Evolutionary conservation across 768 basidiomycete genomes (phyloP).

Genomic region (Ramaria sp.): DNA sequence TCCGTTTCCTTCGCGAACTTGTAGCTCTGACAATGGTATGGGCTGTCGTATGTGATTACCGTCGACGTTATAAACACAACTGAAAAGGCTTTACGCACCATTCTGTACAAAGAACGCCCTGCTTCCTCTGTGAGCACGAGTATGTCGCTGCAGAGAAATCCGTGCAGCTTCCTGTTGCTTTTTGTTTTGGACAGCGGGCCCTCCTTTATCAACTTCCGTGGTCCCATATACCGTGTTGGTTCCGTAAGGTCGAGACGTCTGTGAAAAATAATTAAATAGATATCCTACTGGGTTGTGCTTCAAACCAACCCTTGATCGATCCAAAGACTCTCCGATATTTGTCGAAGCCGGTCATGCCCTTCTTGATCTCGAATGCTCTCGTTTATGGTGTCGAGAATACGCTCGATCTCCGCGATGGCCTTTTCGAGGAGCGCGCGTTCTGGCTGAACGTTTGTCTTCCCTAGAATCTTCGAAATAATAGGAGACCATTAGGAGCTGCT

Average conservation of each 20-base stretch:
- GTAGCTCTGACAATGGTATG: conserved; percentile 59
- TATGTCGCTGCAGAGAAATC: conserved; percentile 83
- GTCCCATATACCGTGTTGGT: conserved; percentile 75
- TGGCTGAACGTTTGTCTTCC: conserved; percentile 60
- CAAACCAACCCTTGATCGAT: conserved; percentile 67
- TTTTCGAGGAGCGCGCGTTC: conserved; percentile 46
- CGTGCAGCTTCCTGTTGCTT: conserved; percentile 67
- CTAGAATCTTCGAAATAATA: conserved; percentile 38
- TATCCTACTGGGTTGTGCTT: not conserved
- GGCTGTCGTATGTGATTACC: conserved; percentile 32
- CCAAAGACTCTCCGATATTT: conserved; percentile 73
- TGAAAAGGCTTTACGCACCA: conserved; percentile 39
- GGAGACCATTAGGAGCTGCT: not conserved
- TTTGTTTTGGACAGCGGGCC: conserved; percentile 72
- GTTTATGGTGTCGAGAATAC: conserved; percentile 71
- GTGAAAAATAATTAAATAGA: not conserved
- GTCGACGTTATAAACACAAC: not conserved
- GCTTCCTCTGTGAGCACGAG: conserved; percentile 72
- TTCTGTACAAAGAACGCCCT: conserved; percentile 63
- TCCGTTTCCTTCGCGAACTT: conserved; percentile 41
- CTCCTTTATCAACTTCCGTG: conserved; percentile 70
- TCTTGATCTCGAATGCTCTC: conserved; percentile 83
- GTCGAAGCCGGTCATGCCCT: conserved; percentile 59
- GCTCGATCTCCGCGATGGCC: conserved; percentile 56
- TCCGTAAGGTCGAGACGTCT: conserved; percentile 84